phyloP scores from a whole-genome alignment of 768 basidiomycete genomes.

The Termitomyces sp. region DNA sequence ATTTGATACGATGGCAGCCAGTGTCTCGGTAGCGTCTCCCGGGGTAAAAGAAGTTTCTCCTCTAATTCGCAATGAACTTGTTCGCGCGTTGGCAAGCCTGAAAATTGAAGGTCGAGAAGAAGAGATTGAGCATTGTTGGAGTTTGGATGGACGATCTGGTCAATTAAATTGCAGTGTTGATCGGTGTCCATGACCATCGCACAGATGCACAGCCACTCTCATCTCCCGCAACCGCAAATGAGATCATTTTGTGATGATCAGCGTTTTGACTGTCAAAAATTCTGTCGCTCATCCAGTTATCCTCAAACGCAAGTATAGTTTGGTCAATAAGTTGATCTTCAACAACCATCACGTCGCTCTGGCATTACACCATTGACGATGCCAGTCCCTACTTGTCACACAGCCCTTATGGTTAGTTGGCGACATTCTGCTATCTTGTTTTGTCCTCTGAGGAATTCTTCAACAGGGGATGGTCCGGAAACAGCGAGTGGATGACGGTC shows the following conservation, averaged over 20 bases:
- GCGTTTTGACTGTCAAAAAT: neutral
- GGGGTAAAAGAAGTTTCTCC: conserved; percentile 66
- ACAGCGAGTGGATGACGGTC: conserved; percentile 8
- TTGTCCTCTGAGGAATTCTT: neutral
- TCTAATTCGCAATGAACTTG: conserved; percentile 68
- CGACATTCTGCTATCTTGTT: neutral
- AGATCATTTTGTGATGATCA: conserved; percentile 5
- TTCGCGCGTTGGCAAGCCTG: conserved; percentile 48
- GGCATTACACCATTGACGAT: conserved; percentile 16
- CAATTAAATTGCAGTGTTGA: conserved; percentile 30
- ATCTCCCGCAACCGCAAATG: neutral
- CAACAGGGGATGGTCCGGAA: conserved; percentile 7
- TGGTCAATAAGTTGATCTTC: conserved; percentile 5
- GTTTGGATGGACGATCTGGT: conserved; percentile 41
- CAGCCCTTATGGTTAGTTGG: conserved; percentile 10
- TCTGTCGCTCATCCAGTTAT: neutral
- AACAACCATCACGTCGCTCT: conserved; percentile 14
- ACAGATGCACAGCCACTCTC: conserved; percentile 10
- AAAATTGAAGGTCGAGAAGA: conserved; percentile 54
- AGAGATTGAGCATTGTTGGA: conserved; percentile 33
- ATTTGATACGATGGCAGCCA: conserved; percentile 82
- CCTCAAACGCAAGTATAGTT: neutral
- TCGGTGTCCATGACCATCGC: conserved; percentile 24
- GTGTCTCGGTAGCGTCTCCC: conserved; percentile 55
- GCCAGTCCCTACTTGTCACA: conserved; percentile 15